phyloP scores from a whole-genome alignment of 2,329 filamentous ascomycete species.

The Alternaria solani region DNA sequence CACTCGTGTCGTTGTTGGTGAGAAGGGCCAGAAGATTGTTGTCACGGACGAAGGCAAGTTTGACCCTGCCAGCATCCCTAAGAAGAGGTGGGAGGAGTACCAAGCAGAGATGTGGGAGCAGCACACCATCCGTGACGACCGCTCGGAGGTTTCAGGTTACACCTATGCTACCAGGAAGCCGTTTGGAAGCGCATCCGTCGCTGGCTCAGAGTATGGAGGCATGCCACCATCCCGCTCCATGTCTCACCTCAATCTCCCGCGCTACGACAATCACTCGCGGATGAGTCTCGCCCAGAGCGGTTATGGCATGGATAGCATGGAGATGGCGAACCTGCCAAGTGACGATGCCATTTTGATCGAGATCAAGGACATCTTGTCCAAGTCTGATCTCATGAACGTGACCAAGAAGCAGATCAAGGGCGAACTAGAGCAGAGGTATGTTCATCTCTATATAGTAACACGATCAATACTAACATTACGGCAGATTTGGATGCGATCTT shows the following conservation, averaged over 20 bases:
- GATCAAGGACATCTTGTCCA: constrained; percentile 91
- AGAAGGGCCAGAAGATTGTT: constrained; percentile 89
- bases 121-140: constrained; percentile 81
- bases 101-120: constrained; percentile 98
- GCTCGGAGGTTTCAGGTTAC: constrained; percentile 90
- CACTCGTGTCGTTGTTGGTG: constrained; percentile 94
- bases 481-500: constrained; percentile 78
- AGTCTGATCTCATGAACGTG: constrained; percentile 94
- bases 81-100: constrained; percentile 99
- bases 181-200: constrained; percentile 56
- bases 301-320: constrained; percentile 63
- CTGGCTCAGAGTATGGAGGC: constrained; percentile 71
- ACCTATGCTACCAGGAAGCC: constrained; percentile 87
- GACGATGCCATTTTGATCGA: constrained; percentile 92
- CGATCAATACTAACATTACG: constrained; percentile 25
- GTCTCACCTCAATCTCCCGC: constrained; percentile 66
- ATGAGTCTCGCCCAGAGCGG: constrained; percentile 67
- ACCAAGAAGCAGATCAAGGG: constrained; percentile 98
- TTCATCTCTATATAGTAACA: constrained; percentile 1
- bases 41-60: constrained; percentile 98
- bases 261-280: constrained; percentile 53
- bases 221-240: constrained; percentile 62
- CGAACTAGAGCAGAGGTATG: constrained; percentile 80
- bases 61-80: constrained; percentile 88
- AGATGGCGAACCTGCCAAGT: constrained; percentile 80